A percentile compares a stretch with the other conserved stretches of the same genome.
Evolutionary conservation across 768 basidiomycete species (phyloP).

Genomic region (Boletus rubropictus): DNA sequence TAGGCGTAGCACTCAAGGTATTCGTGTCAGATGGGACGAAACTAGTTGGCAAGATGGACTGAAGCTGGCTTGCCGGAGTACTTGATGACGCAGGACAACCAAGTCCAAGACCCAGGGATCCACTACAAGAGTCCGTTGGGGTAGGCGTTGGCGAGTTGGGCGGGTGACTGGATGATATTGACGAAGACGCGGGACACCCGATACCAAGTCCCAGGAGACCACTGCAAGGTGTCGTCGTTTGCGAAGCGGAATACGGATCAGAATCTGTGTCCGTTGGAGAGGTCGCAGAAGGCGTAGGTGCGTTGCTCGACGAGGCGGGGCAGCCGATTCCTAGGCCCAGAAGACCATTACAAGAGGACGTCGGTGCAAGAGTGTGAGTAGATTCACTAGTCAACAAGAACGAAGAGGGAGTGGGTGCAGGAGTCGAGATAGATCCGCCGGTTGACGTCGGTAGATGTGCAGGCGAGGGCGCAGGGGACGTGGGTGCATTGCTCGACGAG

Average conservation of each 20-base stretch:
- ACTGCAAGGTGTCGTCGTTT: conserved; percentile 2
- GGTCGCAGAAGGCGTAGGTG: not conserved
- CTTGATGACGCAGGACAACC: conserved; percentile 16
- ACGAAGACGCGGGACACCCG: conserved; percentile 2
- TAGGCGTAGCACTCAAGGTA: not conserved
- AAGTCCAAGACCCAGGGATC: conserved; percentile 2
- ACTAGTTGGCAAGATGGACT: not conserved
- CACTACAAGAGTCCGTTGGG: conserved; percentile 4
- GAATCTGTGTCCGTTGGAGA: conserved; percentile 1
- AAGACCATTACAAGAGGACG: not conserved
- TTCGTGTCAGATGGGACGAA: not conserved
- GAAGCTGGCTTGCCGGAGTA: conserved; percentile 4
- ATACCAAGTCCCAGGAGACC: conserved; percentile 16
- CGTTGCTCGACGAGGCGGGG: not conserved
- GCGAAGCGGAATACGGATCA: not conserved
- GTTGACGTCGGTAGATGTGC: not conserved
- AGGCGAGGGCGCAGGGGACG: not conserved
- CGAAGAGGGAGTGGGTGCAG: too few relatives aligned
- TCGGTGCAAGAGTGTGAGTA: too few relatives aligned
- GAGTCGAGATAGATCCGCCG: not conserved
- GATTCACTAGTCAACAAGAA: too few relatives aligned
- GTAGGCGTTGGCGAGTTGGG: not conserved
- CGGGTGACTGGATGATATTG: not conserved
- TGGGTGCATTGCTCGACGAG: not conserved
- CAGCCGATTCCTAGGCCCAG: not conserved